These are phyloP conservation scores for Xylaria sp. DNA, from an alignment of 2,329 filamentous ascomycete genomes.

Conservation along the genomic window DNA sequence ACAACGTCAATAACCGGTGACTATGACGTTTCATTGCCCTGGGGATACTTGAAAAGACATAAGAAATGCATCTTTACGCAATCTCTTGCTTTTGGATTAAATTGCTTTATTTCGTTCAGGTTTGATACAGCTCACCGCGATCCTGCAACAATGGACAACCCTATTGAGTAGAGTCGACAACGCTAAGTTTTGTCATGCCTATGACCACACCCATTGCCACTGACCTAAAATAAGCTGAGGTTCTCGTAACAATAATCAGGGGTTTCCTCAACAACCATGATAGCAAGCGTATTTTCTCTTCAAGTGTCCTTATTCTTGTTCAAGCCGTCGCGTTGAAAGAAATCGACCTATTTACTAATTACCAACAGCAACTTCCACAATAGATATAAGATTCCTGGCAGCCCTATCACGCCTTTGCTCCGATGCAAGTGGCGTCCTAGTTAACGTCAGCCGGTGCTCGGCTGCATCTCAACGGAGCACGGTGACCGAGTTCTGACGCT, in stretches of 20 bases:
- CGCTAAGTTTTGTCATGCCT: conserved; percentile 3
- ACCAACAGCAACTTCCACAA: conserved; percentile 18
- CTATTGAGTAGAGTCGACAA: conserved; percentile 22
- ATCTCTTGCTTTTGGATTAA: not conserved
- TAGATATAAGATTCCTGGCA: not conserved
- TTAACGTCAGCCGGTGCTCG: not conserved
- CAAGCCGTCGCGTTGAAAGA: not conserved
- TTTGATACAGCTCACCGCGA: not conserved
- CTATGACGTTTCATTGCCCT: not conserved
- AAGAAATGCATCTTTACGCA: not conserved
- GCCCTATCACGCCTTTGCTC: conserved; percentile 14
- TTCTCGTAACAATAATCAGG: conserved; percentile 16
- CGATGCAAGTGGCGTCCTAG: conserved; percentile 13
- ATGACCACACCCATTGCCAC: conserved; percentile 1
- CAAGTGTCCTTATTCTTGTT: not conserved
- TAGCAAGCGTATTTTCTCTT: conserved; percentile 5
- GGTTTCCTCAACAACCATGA: conserved; percentile 19
- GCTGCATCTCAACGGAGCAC: not conserved
- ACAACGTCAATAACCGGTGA: too few relatives aligned
- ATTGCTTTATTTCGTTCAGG: too few relatives aligned
- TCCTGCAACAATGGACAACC: conserved; percentile 24
- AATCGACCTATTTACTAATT: not conserved
- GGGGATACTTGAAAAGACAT: not conserved
- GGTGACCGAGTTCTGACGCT: conserved; percentile 23
- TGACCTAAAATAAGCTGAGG: conserved; percentile 12